These are phyloP conservation scores for Rhexocercosporidium sp. DNA, from an alignment of 2,329 filamentous ascomycete genomes.

Conservation along the genomic window DNA sequence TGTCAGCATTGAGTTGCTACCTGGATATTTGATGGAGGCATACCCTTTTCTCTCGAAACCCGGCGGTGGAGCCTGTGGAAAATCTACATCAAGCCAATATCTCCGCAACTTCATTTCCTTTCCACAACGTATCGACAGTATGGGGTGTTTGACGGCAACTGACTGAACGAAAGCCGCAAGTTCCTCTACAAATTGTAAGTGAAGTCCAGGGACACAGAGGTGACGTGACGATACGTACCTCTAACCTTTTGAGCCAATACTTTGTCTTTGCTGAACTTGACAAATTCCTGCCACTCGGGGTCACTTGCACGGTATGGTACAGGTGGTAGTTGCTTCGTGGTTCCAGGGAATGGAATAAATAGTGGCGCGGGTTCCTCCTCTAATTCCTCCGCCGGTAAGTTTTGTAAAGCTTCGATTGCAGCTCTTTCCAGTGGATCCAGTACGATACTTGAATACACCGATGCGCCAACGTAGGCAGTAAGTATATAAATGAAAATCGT, in stretches of 20 bases:
- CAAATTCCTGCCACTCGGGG: conserved; percentile 67
- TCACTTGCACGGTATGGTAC: conserved; percentile 60
- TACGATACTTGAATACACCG: conserved; percentile 53
- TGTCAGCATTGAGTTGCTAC: conserved; percentile 32
- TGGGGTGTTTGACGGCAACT: conserved; percentile 50
- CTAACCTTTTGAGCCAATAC: conserved; percentile 47
- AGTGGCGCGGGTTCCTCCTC: conserved; percentile 52
- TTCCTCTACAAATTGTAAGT: conserved; percentile 47
- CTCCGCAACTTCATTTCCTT: conserved; percentile 54
- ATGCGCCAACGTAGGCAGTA: conserved; percentile 46
- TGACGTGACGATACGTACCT: conserved; percentile 19
- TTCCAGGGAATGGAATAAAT: conserved; percentile 69
- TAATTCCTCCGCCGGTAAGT: conserved; percentile 49
- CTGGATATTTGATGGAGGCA: neutral
- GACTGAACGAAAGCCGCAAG: conserved; percentile 51
- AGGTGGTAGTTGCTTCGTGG: conserved; percentile 54
- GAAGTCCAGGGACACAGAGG: neutral
- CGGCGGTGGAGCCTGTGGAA: conserved; percentile 63
- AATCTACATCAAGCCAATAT: conserved; percentile 66
- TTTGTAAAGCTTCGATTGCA: conserved; percentile 45
- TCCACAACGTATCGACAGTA: conserved; percentile 53
- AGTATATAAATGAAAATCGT: conserved; percentile 42
- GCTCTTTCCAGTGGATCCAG: conserved; percentile 50
- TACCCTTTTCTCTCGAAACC: conserved; percentile 66
- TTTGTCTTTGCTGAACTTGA: conserved; percentile 60